Evolutionary conservation across 2,329 filamentous ascomycete genomes (phyloP).

Genomic region (Pseudogymnoascus sp.): DNA sequence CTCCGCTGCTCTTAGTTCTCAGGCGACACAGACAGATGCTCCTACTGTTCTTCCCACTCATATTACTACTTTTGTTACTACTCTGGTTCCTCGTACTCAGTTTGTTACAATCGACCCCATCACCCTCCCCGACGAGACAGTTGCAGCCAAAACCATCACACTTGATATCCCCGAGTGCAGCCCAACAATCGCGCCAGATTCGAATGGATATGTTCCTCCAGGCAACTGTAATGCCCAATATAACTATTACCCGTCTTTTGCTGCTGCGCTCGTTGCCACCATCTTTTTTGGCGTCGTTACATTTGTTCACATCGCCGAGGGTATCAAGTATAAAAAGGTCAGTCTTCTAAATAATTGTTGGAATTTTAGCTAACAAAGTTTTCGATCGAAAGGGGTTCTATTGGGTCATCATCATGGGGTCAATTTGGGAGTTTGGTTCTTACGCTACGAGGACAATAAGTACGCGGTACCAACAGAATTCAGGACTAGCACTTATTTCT

Average conservation of each 20-base stretch:
- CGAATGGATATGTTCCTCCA: constrained; percentile 32
- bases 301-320: constrained; percentile 31
- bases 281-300: constrained; percentile 31
- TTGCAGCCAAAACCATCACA: constrained; percentile 24
- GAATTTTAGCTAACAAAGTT: neutral
- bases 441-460: constrained; percentile 35
- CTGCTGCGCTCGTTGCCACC: constrained; percentile 30
- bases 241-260: constrained; percentile 33
- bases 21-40: no score
- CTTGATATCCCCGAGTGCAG: constrained; percentile 34
- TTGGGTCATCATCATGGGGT: constrained; percentile 39
- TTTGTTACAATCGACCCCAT: constrained; percentile 29
- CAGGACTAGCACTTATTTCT: constrained; percentile 25
- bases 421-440: constrained; percentile 35
- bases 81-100: neutral
- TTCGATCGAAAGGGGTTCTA: constrained; percentile 27
- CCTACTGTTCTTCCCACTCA: neutral
- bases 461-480: constrained; percentile 31
- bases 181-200: constrained; percentile 30
- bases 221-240: constrained; percentile 32
- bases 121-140: constrained; percentile 25
- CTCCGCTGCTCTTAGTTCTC: no score
- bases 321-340: constrained; percentile 30
- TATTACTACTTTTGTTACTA: neutral
- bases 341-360: neutral